These are phyloP conservation scores for Colletotrichum melonis DNA, from an alignment of 2,329 filamentous ascomycete genomes.

Conservation along the genomic window DNA sequence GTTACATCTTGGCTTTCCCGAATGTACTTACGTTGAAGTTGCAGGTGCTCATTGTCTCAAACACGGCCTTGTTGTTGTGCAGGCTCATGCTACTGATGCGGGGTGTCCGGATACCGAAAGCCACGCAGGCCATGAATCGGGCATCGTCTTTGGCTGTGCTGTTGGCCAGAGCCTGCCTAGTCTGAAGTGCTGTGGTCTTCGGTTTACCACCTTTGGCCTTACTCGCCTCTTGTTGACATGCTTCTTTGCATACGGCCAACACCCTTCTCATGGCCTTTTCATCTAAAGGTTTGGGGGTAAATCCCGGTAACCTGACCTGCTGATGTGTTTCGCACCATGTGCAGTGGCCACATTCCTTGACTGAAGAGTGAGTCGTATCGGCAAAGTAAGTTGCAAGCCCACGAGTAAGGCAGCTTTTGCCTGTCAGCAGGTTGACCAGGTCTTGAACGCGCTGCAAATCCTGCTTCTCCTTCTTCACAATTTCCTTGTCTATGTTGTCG, in stretches of 20 bases:
- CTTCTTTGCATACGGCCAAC: constrained; percentile 49
- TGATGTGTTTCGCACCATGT: constrained; percentile 57
- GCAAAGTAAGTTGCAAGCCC: constrained; percentile 68
- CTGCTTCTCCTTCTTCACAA: constrained; percentile 64
- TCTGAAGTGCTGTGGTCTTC: not conserved
- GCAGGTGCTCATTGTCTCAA: constrained; percentile 26
- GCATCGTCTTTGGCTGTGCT: constrained; percentile 64
- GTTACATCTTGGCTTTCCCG: not conserved
- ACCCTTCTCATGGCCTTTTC: constrained; percentile 53
- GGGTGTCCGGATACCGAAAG: constrained; percentile 72
- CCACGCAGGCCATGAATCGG: constrained; percentile 67
- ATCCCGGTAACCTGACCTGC: constrained; percentile 51
- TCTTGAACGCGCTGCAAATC: constrained; percentile 62
- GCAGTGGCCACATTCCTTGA: constrained; percentile 65
- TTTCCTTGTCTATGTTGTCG: constrained; percentile 59
- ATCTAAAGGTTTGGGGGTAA: constrained; percentile 52
- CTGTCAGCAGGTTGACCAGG: constrained; percentile 65
- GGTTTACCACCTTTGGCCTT: constrained; percentile 8
- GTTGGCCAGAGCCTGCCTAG: constrained; percentile 18
- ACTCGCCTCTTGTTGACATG: not conserved
- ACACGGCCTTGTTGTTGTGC: constrained; percentile 44
- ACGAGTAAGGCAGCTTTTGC: constrained; percentile 60
- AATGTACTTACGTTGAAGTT: constrained; percentile 24
- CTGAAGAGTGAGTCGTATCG: constrained; percentile 56
- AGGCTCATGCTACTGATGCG: constrained; percentile 61